phyloP scores from a whole-genome alignment of 495 filamentous ascomycete genomes.

The Hypoxylon crocopeplum region DNA sequence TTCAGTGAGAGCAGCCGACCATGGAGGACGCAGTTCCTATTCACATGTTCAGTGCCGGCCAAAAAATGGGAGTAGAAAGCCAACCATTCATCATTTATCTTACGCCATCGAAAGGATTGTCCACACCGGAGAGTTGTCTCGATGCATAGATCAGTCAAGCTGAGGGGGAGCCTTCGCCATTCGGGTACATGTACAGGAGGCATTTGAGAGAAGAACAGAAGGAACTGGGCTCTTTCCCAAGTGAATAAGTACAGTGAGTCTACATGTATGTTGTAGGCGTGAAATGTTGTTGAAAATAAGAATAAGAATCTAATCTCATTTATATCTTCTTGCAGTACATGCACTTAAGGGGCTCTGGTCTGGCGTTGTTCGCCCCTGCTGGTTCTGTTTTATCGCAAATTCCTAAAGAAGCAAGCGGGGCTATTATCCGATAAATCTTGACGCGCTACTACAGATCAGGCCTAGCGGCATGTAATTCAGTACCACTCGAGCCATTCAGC shows the following conservation, averaged over 20 bases:
- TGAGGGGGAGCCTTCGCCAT: constrained; percentile 84
- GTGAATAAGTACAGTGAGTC: too few species aligned
- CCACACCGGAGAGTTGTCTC: constrained; percentile 91
- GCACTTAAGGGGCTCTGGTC: too few species aligned
- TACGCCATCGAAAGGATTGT: constrained; percentile 93
- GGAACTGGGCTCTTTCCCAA: not conserved
- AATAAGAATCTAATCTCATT: not conserved
- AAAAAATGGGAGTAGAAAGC: not conserved
- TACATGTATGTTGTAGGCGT: too few species aligned
- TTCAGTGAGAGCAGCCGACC: constrained; percentile 84
- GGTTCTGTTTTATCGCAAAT: constrained; percentile 1
- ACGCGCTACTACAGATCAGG: not conserved
- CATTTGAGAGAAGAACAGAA: constrained; percentile 25
- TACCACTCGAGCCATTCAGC: constrained; percentile 19
- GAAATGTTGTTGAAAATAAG: too few species aligned
- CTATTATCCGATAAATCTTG: constrained; percentile 11
- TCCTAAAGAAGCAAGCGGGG: constrained; percentile 25
- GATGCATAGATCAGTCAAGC: constrained; percentile 82
- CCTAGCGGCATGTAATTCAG: not conserved
- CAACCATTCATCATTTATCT: constrained; percentile 83
- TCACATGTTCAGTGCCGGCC: constrained; percentile 20
- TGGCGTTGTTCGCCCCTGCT: not conserved
- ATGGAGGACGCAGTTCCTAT: constrained; percentile 79
- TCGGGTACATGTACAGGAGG: constrained; percentile 54
- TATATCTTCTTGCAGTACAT: too few species aligned